These are phyloP conservation scores for Pezicula rhizophila DNA, from an alignment of 2,329 filamentous ascomycete species.

Conservation along the genomic window DNA sequence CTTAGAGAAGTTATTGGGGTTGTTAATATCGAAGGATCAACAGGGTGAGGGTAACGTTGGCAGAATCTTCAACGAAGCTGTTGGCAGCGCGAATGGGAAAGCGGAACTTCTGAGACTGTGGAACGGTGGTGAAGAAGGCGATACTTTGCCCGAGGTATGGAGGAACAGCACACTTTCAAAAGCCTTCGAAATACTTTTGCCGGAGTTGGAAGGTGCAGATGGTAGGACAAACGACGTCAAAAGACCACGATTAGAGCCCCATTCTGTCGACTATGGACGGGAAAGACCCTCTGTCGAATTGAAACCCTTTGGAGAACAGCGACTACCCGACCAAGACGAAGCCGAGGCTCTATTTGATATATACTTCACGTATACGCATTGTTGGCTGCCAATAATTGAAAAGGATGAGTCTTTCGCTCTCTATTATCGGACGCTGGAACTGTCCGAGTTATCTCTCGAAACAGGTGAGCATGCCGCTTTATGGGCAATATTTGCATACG, in stretches of 20 bases:
- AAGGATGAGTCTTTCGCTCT: slow-evolving; percentile 44
- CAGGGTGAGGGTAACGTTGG: slow-evolving; percentile 33
- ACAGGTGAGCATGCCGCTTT: slow-evolving; percentile 43
- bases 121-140: slow-evolving; percentile 33
- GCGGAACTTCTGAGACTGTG: slow-evolving; percentile 26
- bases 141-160: slow-evolving; percentile 31
- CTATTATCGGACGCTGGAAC: slow-evolving; percentile 2
- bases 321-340: slow-evolving; percentile 45
- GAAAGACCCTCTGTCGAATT: not conserved
- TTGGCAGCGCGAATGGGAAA: slow-evolving; percentile 28
- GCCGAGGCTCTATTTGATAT: slow-evolving; percentile 48
- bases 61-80: slow-evolving; percentile 31
- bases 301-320: slow-evolving; percentile 31
- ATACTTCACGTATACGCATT: slow-evolving; percentile 67
- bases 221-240: not conserved
- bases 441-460: slow-evolving; percentile 7
- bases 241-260: not conserved
- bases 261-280: not conserved
- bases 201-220: not conserved
- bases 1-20: slow-evolving; percentile 52
- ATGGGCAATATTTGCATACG: slow-evolving; percentile 51
- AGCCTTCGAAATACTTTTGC: slow-evolving; percentile 1
- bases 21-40: slow-evolving; percentile 16
- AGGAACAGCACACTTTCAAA: slow-evolving; percentile 7
- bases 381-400: slow-evolving; percentile 67